A percentile compares a stretch with the other conserved stretches of the same genome.
These are phyloP conservation scores for Coemansia sp. DNA, from an alignment of 192 early-diverging fungal species.

Conservation along the genomic window DNA sequence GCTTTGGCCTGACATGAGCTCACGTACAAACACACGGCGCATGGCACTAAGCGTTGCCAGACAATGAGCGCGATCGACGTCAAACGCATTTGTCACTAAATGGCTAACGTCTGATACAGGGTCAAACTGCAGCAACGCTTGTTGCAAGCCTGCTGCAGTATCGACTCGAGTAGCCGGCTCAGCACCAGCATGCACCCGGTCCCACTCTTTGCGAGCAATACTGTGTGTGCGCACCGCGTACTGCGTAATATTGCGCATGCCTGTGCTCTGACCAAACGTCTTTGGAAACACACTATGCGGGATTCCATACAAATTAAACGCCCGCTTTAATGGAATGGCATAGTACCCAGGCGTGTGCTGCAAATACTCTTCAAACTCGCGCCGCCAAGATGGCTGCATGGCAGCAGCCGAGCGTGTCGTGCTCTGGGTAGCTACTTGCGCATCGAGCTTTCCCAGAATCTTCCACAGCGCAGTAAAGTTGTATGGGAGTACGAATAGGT, in stretches of 20 bases:
- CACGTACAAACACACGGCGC: constrained; percentile 57
- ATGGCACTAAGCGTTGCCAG: constrained; percentile 58
- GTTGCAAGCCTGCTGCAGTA: constrained; percentile 30
- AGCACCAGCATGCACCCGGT: constrained; percentile 34
- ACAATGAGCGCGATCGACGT: constrained; percentile 60
- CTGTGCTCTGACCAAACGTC: constrained; percentile 44
- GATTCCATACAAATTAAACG: constrained; percentile 48
- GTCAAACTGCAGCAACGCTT: constrained; percentile 19
- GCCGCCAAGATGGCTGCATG: constrained; percentile 53
- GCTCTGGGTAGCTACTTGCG: constrained; percentile 29
- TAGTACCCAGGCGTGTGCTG: constrained; percentile 67
- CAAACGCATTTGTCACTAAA: constrained; percentile 62
- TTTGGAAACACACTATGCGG: constrained; percentile 45
- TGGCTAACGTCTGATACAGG: constrained; percentile 42
- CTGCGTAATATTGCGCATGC: constrained; percentile 40
- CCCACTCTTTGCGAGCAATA: constrained; percentile 47
- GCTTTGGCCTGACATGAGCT: constrained; percentile 40
- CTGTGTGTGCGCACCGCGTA: constrained; percentile 31
- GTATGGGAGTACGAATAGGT: constrained; percentile 75
- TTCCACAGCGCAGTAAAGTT: constrained; percentile 76
- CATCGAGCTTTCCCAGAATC: constrained; percentile 57
- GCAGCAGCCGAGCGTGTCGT: constrained; percentile 19
- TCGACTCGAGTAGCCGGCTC: not conserved
- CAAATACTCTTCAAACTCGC: constrained; percentile 63
- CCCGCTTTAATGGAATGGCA: constrained; percentile 56